Percentiles rank a stretch among this genome's conserved stretches.
Conservation (phyloP, 495 filamentous ascomycete genomes). For the Aspergillus diversus region DNA sequence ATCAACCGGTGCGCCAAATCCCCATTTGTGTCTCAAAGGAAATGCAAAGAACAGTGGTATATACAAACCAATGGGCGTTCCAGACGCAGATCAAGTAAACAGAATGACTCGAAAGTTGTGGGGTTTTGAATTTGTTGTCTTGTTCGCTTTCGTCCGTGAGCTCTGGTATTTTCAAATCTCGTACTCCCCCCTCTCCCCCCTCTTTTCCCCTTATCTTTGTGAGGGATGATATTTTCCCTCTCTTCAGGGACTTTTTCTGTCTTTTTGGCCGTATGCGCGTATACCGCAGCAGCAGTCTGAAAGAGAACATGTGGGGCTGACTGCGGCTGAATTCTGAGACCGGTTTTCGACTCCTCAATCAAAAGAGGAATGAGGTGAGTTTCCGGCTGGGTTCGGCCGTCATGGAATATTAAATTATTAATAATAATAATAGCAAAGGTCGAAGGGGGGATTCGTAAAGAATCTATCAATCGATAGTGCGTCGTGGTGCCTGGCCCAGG, state of each 20-base stretch:
- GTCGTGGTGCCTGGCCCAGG: constrained; percentile 6
- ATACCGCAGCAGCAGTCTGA: background rate
- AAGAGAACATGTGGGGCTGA: constrained; percentile 1
- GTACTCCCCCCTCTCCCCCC: background rate
- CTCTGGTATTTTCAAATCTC: background rate
- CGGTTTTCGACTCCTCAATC: background rate
- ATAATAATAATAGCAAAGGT: constrained; percentile 12
- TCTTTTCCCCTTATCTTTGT: background rate
- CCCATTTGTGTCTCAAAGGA: background rate
- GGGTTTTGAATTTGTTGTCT: background rate
- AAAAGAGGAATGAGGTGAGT: constrained; percentile 3
- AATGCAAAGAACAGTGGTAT: constrained; percentile 6
- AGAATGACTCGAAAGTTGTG: background rate
- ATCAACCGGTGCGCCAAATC: constrained; percentile 1
- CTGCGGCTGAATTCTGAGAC: background rate
- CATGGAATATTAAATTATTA: constrained; percentile 17
- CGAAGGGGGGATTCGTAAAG: constrained; percentile 16
- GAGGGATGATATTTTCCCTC: background rate
- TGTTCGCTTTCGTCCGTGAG: background rate
- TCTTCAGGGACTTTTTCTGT: background rate
- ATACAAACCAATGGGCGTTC: constrained; percentile 2
- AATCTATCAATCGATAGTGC: constrained; percentile 29
- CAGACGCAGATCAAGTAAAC: constrained; percentile 3
- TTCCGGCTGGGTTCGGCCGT: constrained; percentile 3
- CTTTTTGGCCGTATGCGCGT: background rate